Evolutionary conservation across 2,329 filamentous ascomycete genomes (phyloP), one percentile per base, ranked within the genome.

Genomic region (Colletotrichum abscissum): DNA sequence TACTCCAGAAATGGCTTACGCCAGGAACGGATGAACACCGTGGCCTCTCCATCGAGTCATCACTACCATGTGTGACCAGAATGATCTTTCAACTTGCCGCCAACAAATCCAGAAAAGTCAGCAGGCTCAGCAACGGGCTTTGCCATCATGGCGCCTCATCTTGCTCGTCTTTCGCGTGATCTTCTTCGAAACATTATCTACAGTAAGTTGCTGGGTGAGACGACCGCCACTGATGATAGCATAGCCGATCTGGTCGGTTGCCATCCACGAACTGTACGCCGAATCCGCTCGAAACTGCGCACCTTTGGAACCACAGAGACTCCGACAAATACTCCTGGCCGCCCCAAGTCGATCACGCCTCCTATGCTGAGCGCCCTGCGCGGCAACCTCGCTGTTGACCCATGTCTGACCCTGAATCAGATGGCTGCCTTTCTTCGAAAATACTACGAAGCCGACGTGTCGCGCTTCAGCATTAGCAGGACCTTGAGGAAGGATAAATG

Each of bases 331-430:
- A 63, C 67, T 59, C 65, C 35, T 35, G 75, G 77, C 56, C 73
- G 75, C 57, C 66, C 58, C 5, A 64, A 63, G 66, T 72, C 71
- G 57, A 76, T 78, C 59, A 76, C 74, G 73, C 74, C 75, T 72
- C 64, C 62, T 12, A 78, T 78, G 66, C 56, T 78, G 70, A 75
- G 75, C n/a, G 74, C 73, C 58, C 63, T 77, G 26, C 75, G 69
- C 59, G 64, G 77, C 66, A 35, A 78, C 28, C 67, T 69, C 1
- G 52, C 35, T 16, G 8, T 58, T 49, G 35, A 58, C n/a, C 52
- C 35, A 5, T 69, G 59, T 35, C 60, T 64, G 56, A 59, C 38
- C 0, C 56, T 52, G 7, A 30, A 30, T 19, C 12, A 67, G 30
- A 67, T 55, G 28, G 65, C 56, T 60, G 42, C 65, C 14, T 62